Conservation (phyloP, 2,329 filamentous ascomycete genomes). For the Claviceps citrina region DNA sequence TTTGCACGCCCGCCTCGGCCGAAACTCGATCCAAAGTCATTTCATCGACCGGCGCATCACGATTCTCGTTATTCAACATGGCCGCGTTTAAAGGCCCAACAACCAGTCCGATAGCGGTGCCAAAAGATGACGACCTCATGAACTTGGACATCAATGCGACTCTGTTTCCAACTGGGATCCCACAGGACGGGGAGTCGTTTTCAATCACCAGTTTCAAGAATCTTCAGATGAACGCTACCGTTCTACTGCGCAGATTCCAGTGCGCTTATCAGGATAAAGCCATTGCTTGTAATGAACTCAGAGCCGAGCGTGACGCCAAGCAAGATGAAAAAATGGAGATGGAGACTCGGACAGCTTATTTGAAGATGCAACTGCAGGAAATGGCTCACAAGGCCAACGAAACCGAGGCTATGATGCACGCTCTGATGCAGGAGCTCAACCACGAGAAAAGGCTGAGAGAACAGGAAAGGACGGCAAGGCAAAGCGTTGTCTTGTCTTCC, state of each 20-base stretch:
- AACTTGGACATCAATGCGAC: slow-evolving; percentile 39
- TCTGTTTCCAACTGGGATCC: slow-evolving; percentile 32
- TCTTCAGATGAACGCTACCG: slow-evolving; percentile 41
- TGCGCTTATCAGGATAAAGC: slow-evolving; percentile 41
- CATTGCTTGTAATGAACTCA: slow-evolving; percentile 32
- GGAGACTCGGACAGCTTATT: slow-evolving; percentile 33
- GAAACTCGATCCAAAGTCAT: slow-evolving; percentile 4
- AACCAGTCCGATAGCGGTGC: slow-evolving; percentile 10
- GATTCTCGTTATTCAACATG: slow-evolving; percentile 31
- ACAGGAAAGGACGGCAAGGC: slow-evolving; percentile 21
- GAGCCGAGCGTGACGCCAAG: slow-evolving; percentile 37
- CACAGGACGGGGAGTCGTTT: slow-evolving; percentile 32
- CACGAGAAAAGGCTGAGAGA: slow-evolving; percentile 33
- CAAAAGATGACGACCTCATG: slow-evolving; percentile 36
- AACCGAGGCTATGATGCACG: slow-evolving; percentile 35
- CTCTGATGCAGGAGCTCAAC: slow-evolving; percentile 34
- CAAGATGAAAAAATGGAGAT: slow-evolving; percentile 41
- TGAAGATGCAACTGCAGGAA: slow-evolving; percentile 44
- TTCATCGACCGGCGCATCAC: slow-evolving; percentile 13
- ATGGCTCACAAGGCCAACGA: slow-evolving; percentile 39
- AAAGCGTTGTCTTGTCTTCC: slow-evolving; percentile 16
- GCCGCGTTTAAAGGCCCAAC: slow-evolving; percentile 22
- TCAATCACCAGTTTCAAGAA: slow-evolving; percentile 46
- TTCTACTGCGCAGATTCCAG: slow-evolving; percentile 41
- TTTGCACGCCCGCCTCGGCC: neutral